Evolutionary conservation across 305 asterid species (phyloP).

Genomic region (Andrographis paniculata): DNA sequence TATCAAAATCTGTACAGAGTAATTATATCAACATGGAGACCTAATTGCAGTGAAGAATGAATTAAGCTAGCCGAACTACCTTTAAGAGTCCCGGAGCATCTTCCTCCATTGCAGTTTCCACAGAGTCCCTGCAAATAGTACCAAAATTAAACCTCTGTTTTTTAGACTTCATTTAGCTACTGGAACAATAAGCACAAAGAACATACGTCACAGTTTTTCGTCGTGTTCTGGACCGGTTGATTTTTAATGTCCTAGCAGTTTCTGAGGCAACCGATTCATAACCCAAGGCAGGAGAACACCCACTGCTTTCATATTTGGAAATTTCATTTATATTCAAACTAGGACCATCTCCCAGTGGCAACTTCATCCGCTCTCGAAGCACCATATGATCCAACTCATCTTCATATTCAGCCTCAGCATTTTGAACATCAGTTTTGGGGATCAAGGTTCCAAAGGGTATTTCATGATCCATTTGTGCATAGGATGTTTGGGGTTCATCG

Average conservation of each 20-base stretch:
- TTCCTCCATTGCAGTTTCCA: conserved; percentile 92
- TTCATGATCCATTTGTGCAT: conserved; percentile 19
- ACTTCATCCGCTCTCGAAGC: conserved; percentile 55
- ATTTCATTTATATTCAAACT: conserved; percentile 17
- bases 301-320: conserved; percentile 23
- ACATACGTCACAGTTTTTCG: conserved; percentile 77
- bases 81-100: conserved; percentile 97
- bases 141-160: conserved; percentile 12
- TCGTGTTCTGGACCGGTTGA: conserved; percentile 52
- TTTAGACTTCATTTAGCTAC: not conserved
- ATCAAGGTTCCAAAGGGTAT: conserved; percentile 22
- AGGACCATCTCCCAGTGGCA: conserved; percentile 29
- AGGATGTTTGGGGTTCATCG: conserved; percentile 18
- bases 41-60: conserved; percentile 12
- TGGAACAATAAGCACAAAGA: conserved; percentile 4
- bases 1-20: conserved; percentile 49
- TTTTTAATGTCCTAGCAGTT: conserved; percentile 30
- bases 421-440: conserved; percentile 42
- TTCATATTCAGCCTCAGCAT: conserved; percentile 25
- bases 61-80: conserved; percentile 34
- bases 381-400: conserved; percentile 71
- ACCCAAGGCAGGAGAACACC: conserved; percentile 22
- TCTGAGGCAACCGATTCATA: conserved; percentile 28
- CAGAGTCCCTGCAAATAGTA: conserved; percentile 59
- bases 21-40: conserved; percentile 21